These are phyloP conservation scores for Pseudoturritis turrita DNA, from an alignment of 345 rosid genomes.

Conservation along the genomic window DNA sequence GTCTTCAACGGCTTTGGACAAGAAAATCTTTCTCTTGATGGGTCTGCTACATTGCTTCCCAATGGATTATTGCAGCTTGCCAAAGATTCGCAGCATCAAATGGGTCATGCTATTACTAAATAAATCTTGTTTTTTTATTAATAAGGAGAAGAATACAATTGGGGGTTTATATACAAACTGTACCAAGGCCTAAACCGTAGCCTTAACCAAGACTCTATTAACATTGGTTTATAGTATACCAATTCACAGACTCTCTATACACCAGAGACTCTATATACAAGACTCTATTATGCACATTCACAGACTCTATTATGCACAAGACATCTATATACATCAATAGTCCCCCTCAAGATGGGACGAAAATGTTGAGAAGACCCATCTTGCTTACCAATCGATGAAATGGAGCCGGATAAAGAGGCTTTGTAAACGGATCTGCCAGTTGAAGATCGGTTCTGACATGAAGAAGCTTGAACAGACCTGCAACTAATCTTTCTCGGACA, in stretches of 20 bases:
- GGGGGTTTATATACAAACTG: too few species aligned
- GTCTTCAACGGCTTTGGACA: constrained; percentile 18
- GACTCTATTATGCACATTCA: too few species aligned
- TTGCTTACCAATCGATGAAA: not conserved
- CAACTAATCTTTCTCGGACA: not conserved
- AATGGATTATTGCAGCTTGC: constrained; percentile 58
- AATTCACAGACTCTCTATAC: too few species aligned
- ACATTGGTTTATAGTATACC: too few species aligned
- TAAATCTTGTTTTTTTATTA: too few species aligned
- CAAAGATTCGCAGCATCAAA: constrained; percentile 36
- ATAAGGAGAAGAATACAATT: too few species aligned
- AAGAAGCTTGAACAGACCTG: not conserved
- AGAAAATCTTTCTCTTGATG: constrained; percentile 21
- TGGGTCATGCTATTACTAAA: too few species aligned
- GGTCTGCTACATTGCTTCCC: constrained; percentile 15
- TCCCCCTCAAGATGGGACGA: not conserved
- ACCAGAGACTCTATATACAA: too few species aligned
- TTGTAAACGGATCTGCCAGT: not conserved
- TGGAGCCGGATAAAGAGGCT: not conserved
- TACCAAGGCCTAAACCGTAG: too few species aligned
- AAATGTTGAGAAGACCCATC: not conserved
- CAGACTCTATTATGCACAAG: too few species aligned
- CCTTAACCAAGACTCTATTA: too few species aligned
- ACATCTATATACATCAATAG: not conserved
- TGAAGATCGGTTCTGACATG: not conserved